Base-by-base conservation (phyloP, 1,284 basidiomycete genomes). In the Cerrena zonata region DNA sequence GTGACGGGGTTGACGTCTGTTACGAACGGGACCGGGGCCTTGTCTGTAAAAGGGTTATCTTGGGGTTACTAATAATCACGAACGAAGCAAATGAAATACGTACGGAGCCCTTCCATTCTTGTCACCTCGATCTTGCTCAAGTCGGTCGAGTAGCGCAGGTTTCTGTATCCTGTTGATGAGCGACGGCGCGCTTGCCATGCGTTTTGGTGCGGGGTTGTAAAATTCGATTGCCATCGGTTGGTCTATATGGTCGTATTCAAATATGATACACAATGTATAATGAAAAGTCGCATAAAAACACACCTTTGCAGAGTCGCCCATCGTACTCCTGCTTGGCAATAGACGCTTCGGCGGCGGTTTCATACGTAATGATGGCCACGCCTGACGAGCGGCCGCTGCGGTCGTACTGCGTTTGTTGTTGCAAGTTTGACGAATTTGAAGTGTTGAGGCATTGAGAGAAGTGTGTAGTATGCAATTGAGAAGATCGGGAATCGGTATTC, bases 341-440 rank as follows among this genome's bases (percentile, higher is more conserved):
- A 47, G 83, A 81, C 24, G 94, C 94, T 65, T 96, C 88, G 51
- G 79, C 77, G 5, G 79, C 65, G 2, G 82, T 87, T 65, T 90
- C 84, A 71, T 86, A 97, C n/a, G 84, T 77, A 65, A 97, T 76
- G 56, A 84, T 80, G 24, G 91, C 94, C 51, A 81, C 75, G 53
- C 94, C 94, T 24, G 81, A 84, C 45, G 94, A 96, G 64, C 94
- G 89, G 59, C 94, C 94, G 61, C 92, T 94, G 64, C 88, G 86
- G 74, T 97, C 94, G 73, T 94, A 98, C 94, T n/a, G n/a, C n/a
- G n/a, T n/a, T n/a, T n/a, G n/a, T n/a, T n/a, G n/a, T n/a, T n/a
- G n/a, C n/a, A n/a, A n/a, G n/a, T n/a, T n/a, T n/a, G n/a, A n/a
- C n/a, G n/a, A n/a, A n/a, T n/a, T 96, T 76, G 65, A 69, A 65